Base-by-base conservation (phyloP, 352 stramenopile species). In the Nothophytophthora sp. region DNA sequence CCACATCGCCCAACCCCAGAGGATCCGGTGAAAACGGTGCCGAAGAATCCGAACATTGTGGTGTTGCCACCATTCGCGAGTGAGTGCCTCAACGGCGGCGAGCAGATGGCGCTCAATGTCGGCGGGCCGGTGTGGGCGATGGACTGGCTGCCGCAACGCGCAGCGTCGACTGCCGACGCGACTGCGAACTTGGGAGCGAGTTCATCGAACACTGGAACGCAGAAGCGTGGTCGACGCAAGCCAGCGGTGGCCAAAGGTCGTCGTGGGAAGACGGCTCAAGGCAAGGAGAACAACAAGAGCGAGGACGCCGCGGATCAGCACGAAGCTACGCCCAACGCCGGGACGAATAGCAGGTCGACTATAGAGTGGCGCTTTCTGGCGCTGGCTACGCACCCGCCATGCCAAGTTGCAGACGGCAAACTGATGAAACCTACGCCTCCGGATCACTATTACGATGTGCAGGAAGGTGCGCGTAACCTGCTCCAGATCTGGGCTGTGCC, bases 401-500 rank as follows among this genome's bases (percentile, higher is more conserved):
- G 82, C 32, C 66, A 76, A 29, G 73, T 90, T 12, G 42, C 69
- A 18, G 70, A 88, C 25, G 74, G 62, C 3, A 63, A 76, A 51
- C 50, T 93, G 28, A 73, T 88, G 18, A 87, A 85, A 55, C 37
- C 60, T 1, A 88, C 76, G 28, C 76, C 82, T 0, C 82, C 82
- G 5, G 80, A 93, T 30, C 82, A 93, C 60, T 85, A 91, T 59
- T 93, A 88, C 48, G 78, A 85, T 34, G 54, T 63, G 2, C 74
- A 76, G 1, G 66, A 87, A 35, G 65, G 55, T 29, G 63, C 52
- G 7, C 80, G 63, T 6, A 74, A 70, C 48, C 66, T 93, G 27
- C 69, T 93, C 16, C 82, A 93, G 62, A 88, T 93, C 45, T 93
- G 82, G 82, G 80, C 78, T 2, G 52, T 93, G 9, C 81, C 81